These are phyloP conservation scores for Sphaerulina musiva DNA, from an alignment of 2,329 filamentous ascomycete genomes.

Conservation along the genomic window DNA sequence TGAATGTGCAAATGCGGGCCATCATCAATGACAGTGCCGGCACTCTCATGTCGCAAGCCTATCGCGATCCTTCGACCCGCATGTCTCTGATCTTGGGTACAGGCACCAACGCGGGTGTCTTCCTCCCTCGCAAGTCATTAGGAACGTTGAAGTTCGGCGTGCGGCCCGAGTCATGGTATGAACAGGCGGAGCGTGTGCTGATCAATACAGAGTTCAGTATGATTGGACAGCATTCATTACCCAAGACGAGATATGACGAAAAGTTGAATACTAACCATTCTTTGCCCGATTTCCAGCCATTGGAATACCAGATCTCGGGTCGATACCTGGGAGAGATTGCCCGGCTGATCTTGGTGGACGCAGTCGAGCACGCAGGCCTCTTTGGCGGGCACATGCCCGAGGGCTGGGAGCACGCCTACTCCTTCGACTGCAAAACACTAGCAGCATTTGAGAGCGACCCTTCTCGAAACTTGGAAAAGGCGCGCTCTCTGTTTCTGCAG, in stretches of 20 bases:
- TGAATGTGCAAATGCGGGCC: constrained; percentile 55
- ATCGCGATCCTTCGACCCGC: constrained; percentile 53
- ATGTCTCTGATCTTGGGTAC: constrained; percentile 60
- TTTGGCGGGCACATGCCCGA: constrained; percentile 53
- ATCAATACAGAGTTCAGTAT: constrained; percentile 62
- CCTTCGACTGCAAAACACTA: constrained; percentile 54
- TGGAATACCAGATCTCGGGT: constrained; percentile 59
- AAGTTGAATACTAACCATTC: constrained; percentile 51
- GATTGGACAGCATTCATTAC: constrained; percentile 55
- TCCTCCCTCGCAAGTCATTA: constrained; percentile 51
- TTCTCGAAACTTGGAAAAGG: constrained; percentile 35
- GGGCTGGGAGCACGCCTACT: constrained; percentile 50
- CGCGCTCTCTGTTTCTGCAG: constrained; percentile 45
- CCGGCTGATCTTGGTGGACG: constrained; percentile 55
- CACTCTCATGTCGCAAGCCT: constrained; percentile 56
- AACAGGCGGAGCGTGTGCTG: constrained; percentile 54
- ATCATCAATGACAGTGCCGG: constrained; percentile 60
- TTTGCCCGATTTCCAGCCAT: constrained; percentile 57
- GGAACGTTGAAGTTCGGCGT: constrained; percentile 51
- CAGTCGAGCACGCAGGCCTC: constrained; percentile 49
- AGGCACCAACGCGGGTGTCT: constrained; percentile 58
- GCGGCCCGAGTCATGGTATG: constrained; percentile 50
- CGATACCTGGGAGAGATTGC: constrained; percentile 60
- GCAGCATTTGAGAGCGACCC: constrained; percentile 51
- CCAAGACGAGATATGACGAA: constrained; percentile 57